Evolutionary conservation across 148 eudicot species (phyloP), one percentile per base, ranked within the genome.

Genomic region (Amaranthus palmeri): DNA sequence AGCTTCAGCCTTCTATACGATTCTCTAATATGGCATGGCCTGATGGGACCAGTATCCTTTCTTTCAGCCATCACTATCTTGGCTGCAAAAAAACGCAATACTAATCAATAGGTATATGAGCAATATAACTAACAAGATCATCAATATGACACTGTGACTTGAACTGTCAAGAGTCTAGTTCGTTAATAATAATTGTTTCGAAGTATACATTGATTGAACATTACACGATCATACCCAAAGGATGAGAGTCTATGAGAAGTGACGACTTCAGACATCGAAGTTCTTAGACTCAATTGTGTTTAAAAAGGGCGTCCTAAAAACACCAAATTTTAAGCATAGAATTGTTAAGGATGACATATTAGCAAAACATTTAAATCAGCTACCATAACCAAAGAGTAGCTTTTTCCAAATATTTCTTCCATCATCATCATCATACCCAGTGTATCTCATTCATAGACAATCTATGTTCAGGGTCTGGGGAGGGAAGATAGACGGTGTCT

Each of bases 1-100:
- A 90, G 82, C 81, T 92, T 95, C 60, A 95, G 76, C 79, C 99
- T 86, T 77, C 99, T 78, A 61, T 86, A 90, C 17, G 99, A 87
- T 85, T 95, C 99, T 60, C 96, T 81, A 11, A 92, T 83, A 80
- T 91, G 99, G 80, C 97, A 88, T 52, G 99, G 96, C 61, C 97
- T 87, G 70, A 91, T 89, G 17, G 99, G 96, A 18, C 99, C 97
- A 6, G 79, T 74, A 65, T 95, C 97, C 59, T 79, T 83, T 80
- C 99, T 92, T 85, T 95, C 97, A 0, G 80, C 65, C 96, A 95
- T 95, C 61, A 92, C 99, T 51, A 77, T 69, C 78, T 85, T 84
- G 60, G 96, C 99, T 88, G 97, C 87, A 84, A 70, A 41, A 41
- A 71, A 4, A 25, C 36, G 45, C 53, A 60, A 59, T 7, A 62